A percentile compares a stretch with the other conserved stretches of the same genome.
phyloP scores from a whole-genome alignment of 805 yeast species.

The Cyberlindnera sargentensis region DNA sequence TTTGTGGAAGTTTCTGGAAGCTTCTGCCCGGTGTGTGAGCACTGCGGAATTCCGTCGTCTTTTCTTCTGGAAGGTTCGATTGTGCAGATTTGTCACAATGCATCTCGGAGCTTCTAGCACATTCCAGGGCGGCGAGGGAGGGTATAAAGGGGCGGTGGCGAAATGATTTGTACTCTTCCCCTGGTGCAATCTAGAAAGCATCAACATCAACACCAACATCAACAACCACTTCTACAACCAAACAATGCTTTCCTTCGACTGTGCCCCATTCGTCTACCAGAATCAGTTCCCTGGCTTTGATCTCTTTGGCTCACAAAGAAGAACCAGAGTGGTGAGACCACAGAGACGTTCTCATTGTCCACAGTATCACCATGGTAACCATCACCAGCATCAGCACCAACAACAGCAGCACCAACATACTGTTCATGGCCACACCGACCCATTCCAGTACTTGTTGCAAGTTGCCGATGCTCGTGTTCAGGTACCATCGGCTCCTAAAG shows the following conservation, averaged over 20 bases:
- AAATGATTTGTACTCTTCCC: neutral
- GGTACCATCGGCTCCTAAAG: neutral
- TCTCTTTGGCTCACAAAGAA: neutral
- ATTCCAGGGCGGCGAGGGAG: neutral
- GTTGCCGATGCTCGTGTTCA: neutral
- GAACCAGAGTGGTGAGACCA: neutral
- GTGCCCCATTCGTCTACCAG: slow-evolving; percentile 3
- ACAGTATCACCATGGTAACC: neutral
- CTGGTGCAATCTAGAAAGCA: neutral
- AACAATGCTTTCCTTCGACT: slow-evolving; percentile 10
- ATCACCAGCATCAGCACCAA: neutral
- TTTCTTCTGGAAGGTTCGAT: neutral
- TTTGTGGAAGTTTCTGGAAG: neutral
- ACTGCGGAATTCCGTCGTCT: neutral
- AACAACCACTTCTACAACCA: neutral
- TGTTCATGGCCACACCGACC: neutral
- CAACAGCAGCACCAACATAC: neutral
- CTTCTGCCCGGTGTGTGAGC: neutral
- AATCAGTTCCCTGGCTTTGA: neutral
- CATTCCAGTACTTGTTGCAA: neutral
- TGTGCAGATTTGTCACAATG: neutral
- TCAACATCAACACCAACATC: neutral
- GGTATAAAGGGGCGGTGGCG: neutral
- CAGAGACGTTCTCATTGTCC: slow-evolving; percentile 1
- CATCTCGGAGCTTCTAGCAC: neutral